phyloP scores from a whole-genome alignment of 2,329 filamentous ascomycete genomes.

The Leptodontidium sp. region DNA sequence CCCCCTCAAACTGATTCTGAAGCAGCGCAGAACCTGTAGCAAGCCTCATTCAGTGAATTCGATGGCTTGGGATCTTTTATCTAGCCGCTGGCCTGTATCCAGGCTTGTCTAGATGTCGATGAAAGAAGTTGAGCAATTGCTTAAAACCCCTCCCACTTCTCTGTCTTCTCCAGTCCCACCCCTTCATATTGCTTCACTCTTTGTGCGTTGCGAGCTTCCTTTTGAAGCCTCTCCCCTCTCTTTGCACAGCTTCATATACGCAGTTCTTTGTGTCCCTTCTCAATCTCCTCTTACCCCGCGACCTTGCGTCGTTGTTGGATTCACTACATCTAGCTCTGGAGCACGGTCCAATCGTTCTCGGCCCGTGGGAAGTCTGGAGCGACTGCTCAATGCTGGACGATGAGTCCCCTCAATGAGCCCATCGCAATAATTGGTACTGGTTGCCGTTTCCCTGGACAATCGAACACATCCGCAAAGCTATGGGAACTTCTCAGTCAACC shows the following conservation, averaged over 20 bases:
- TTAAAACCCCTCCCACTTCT: neutral
- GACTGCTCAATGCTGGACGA: neutral
- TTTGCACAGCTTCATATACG: neutral
- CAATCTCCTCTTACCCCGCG: neutral
- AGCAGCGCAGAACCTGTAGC: neutral
- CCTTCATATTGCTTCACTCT: neutral
- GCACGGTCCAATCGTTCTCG: too few species aligned
- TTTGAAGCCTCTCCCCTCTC: neutral
- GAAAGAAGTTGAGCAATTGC: neutral
- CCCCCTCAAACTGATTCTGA: neutral
- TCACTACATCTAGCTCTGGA: neutral
- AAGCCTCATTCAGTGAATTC: neutral
- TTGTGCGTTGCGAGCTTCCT: neutral
- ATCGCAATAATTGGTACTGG: conserved; percentile 29
- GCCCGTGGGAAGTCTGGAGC: neutral
- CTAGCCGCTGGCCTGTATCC: conserved; percentile 7
- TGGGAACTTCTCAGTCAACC: conserved; percentile 46
- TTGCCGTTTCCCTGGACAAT: conserved; percentile 25
- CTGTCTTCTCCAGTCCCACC: neutral
- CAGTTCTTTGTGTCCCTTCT: neutral
- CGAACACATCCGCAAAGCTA: conserved; percentile 42
- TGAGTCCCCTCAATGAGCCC: conserved; percentile 20
- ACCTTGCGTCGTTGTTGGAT: neutral
- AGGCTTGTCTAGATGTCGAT: neutral
- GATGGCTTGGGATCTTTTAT: neutral